Base-by-base conservation (phyloP, 768 basidiomycete genomes). In the Agaricus blazei region DNA sequence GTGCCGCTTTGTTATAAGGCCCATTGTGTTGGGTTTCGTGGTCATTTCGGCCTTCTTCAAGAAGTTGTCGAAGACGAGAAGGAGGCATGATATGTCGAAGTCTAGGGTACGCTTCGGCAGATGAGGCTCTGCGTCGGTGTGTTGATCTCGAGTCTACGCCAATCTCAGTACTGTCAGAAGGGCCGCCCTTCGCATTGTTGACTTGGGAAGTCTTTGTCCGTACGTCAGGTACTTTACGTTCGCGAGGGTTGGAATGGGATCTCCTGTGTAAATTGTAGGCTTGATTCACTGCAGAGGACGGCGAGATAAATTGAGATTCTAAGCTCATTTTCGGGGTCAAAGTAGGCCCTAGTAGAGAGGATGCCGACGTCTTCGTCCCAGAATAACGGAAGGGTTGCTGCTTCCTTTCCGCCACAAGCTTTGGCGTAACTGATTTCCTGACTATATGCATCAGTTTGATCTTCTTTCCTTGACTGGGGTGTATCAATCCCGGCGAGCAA, bases 401-500 rank as follows among this genome's bases (percentile, higher is more conserved):
- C 58, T 85, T 57, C 64, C 80, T 85, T 62, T 82, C 82, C 1
- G 89, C 81, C 0, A 77, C 67, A 19, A 91, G 64, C 63, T 87
- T 92, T n/a, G 82, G 68, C 0, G 78, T 73, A 31, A 90, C 72
- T 52, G 76, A 81, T 71, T 92, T 92, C 68, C 77, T 83, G 65
- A 92, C 71, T 42, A 89, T 74, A 23, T 89, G 84, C 69, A 91
- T 79, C 38, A 93, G 66, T 28, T 76, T 78, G 51, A 87, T 71
- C 68, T 82, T 87, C 68, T 79, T 82, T 40, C 83, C 88, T 66
- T 87, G 84, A 4, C 73, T 66, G 0, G 81, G 80, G 57, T 83
- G 77, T 28, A 91, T 75, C 4, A 90, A 69, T 52, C 76, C 73
- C 0, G 89, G 88, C 3, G 88, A 84, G 63, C 90, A 93, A 15